phyloP scores from a whole-genome alignment of 129 eudicot species.

The Daucus carota region DNA sequence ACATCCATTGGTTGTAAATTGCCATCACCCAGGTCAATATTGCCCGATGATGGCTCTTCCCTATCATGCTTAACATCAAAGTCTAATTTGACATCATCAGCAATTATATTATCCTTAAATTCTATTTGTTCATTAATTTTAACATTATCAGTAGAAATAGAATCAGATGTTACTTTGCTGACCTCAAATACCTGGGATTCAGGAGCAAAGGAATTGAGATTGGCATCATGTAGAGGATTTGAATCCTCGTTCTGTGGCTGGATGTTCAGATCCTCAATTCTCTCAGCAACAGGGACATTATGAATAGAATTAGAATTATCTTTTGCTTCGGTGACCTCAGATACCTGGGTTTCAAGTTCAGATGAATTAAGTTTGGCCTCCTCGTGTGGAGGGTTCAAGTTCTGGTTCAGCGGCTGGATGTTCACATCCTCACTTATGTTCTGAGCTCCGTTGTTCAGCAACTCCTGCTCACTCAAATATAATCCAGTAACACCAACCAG shows the following conservation, averaged over 20 bases:
- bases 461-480: slow-evolving; percentile 22
- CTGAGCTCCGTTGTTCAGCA: slow-evolving; percentile 16
- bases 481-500: slow-evolving; percentile 22
- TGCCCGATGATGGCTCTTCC: slow-evolving; percentile 45
- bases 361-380: slow-evolving; percentile 30
- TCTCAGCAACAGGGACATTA: slow-evolving; percentile 59
- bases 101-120: slow-evolving; percentile 65
- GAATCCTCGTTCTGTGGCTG: slow-evolving; percentile 35
- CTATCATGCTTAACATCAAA: slow-evolving; percentile 65
- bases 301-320: slow-evolving; percentile 75
- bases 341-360: slow-evolving; percentile 62
- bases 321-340: slow-evolving; percentile 74
- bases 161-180: slow-evolving; percentile 78
- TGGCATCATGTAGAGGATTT: slow-evolving; percentile 28
- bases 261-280: slow-evolving; percentile 24
- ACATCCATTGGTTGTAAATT: slow-evolving; percentile 41
- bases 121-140: slow-evolving; percentile 67
- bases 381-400: slow-evolving; percentile 25
- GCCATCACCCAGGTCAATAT: slow-evolving; percentile 36
- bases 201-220: slow-evolving; percentile 31
- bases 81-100: slow-evolving; percentile 85
- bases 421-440: slow-evolving; percentile 15
- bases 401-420: slow-evolving; percentile 28
- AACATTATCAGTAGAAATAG: slow-evolving; percentile 74
- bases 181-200: slow-evolving; percentile 82